phyloP scores from a whole-genome alignment of 2,329 filamentous ascomycete genomes.

The Claviceps digitariae region DNA sequence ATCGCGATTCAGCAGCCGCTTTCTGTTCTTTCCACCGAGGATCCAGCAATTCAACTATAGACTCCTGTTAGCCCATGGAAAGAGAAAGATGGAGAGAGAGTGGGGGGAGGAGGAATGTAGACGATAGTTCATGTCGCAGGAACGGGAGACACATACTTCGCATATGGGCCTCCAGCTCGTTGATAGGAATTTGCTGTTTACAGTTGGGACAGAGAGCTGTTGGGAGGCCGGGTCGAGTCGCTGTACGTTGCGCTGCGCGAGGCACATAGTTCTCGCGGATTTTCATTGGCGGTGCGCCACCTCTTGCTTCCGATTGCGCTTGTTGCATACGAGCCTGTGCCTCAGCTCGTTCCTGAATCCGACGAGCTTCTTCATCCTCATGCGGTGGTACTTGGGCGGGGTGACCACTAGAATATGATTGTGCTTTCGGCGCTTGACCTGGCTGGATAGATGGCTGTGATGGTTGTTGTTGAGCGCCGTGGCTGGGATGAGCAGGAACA shows the following conservation, averaged over 20 bases:
- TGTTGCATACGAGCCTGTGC: constrained; percentile 54
- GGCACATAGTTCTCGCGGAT: constrained; percentile 91
- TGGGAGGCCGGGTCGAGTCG: constrained; percentile 48
- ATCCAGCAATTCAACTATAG: constrained; percentile 72
- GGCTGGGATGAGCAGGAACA: constrained; percentile 31
- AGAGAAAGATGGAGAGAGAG: neutral
- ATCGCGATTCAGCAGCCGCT: constrained; percentile 73
- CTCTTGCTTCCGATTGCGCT: constrained; percentile 64
- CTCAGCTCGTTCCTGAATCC: constrained; percentile 49
- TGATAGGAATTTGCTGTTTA: constrained; percentile 73
- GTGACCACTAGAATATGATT: constrained; percentile 14
- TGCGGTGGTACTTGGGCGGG: constrained; percentile 26
- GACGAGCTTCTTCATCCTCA: constrained; percentile 48
- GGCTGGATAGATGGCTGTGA: constrained; percentile 14
- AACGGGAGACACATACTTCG: constrained; percentile 43
- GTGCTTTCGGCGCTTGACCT: constrained; percentile 26
- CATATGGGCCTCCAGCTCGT: constrained; percentile 86
- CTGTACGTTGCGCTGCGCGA: constrained; percentile 59
- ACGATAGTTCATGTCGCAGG: neutral
- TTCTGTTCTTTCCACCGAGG: constrained; percentile 94
- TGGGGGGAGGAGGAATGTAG: neutral
- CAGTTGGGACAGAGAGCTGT: constrained; percentile 85
- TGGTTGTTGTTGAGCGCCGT: constrained; percentile 23
- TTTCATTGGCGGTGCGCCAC: constrained; percentile 59
- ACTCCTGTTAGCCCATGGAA: neutral